A percentile compares a stretch with the other conserved stretches of the same genome.
Conservation (phyloP, 306 rosid species). For the Astragalus membranaceus region DNA sequence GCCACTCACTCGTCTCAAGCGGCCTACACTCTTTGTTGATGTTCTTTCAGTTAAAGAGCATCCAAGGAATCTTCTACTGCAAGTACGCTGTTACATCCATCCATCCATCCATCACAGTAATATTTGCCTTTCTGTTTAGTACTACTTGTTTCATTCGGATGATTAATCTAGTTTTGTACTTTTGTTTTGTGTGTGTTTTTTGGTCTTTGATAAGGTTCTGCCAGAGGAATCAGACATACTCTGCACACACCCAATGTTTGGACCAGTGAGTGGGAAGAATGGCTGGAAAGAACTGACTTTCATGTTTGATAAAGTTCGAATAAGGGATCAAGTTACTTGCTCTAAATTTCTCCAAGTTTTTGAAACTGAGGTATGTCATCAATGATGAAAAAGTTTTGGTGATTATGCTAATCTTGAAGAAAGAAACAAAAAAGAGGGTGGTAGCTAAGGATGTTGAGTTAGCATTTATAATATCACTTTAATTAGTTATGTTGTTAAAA, state of each 20-base stretch:
- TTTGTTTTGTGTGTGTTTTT: not conserved
- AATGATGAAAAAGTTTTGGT: not conserved
- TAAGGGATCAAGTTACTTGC: constrained; percentile 48
- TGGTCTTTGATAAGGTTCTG: constrained; percentile 18
- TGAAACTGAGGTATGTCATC: constrained; percentile 34
- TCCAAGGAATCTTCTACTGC: constrained; percentile 43
- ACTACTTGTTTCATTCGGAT: not conserved
- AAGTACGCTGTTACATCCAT: constrained; percentile 10
- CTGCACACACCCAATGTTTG: constrained; percentile 75
- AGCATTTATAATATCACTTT: not conserved
- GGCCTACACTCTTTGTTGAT: constrained; percentile 47
- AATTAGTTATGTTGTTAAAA: not conserved
- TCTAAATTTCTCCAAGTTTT: constrained; percentile 48
- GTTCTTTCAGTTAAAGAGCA: constrained; percentile 71
- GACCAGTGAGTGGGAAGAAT: constrained; percentile 51
- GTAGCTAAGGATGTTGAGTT: not conserved
- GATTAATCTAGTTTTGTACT: not conserved
- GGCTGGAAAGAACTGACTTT: constrained; percentile 53
- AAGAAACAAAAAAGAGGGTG: not conserved
- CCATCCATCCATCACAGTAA: not conserved
- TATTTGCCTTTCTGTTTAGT: not conserved
- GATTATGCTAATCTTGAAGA: not conserved
- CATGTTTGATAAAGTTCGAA: constrained; percentile 54
- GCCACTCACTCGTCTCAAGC: constrained; percentile 39
- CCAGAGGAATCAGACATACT: constrained; percentile 51